phyloP scores from a whole-genome alignment of 192 early-diverging fungal genomes.

The Pilaira anomala region DNA sequence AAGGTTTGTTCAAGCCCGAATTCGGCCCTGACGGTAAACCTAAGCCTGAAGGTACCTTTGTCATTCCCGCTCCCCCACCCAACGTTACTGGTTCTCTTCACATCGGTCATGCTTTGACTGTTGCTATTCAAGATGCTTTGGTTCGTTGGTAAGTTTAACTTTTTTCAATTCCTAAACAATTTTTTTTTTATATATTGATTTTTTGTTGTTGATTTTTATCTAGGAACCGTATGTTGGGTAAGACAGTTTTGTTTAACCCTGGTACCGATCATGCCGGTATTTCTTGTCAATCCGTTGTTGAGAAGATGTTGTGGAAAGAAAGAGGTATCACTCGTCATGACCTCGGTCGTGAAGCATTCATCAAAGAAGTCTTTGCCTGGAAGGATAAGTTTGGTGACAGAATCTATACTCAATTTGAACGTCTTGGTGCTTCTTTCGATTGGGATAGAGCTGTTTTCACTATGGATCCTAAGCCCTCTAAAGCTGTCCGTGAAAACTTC shows the following conservation, averaged over 20 bases:
- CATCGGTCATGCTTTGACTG: slow-evolving; percentile 90
- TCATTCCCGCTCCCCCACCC: slow-evolving; percentile 96
- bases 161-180: not conserved
- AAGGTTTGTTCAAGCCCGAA: slow-evolving; percentile 86
- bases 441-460: slow-evolving; percentile 93
- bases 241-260: slow-evolving; percentile 91
- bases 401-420: slow-evolving; percentile 87
- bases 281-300: slow-evolving; percentile 95
- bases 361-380: slow-evolving; percentile 93
- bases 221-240: slow-evolving; percentile 91
- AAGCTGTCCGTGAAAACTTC: slow-evolving; percentile 93
- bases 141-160: slow-evolving; percentile 71
- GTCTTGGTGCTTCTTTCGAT: slow-evolving; percentile 90
- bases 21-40: slow-evolving; percentile 66
- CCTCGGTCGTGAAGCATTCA: slow-evolving; percentile 86
- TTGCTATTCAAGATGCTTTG: slow-evolving; percentile 92
- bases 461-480: slow-evolving; percentile 73
- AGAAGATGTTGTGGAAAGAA: slow-evolving; percentile 91
- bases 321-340: slow-evolving; percentile 83
- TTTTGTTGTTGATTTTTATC: not conserved
- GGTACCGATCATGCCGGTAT: slow-evolving; percentile 98
- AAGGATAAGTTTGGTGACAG: slow-evolving; percentile 80
- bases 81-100: slow-evolving; percentile 98
- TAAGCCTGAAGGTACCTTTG: slow-evolving; percentile 77
- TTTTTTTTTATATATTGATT: not conserved